Evolutionary conservation across 192 early-diverging fungal genomes (phyloP).

Genomic region (Fimicolochytrium jonesii): DNA sequence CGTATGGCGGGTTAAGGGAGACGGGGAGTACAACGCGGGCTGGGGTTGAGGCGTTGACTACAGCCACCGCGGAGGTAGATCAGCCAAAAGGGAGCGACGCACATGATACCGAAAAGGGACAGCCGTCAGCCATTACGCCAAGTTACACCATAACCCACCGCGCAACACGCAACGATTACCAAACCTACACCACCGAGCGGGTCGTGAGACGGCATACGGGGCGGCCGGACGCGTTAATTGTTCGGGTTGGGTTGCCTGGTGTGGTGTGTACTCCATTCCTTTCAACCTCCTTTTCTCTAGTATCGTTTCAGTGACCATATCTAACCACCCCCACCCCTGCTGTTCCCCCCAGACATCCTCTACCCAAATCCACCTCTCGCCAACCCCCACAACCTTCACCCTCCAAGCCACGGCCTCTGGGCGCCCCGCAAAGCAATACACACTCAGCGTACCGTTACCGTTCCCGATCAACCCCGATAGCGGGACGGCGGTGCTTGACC

Average conservation of each 20-base stretch:
- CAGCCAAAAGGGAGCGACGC: too few relatives aligned
- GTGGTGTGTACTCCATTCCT: conserved; percentile 28
- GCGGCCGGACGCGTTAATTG: conserved; percentile 42
- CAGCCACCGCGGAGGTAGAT: too few relatives aligned
- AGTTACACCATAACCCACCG: conserved; percentile 39
- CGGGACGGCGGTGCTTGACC: conserved; percentile 45
- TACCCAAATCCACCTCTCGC: neutral
- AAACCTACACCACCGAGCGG: conserved; percentile 32
- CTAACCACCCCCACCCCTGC: neutral
- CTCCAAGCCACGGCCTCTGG: conserved; percentile 26
- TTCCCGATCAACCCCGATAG: conserved; percentile 38
- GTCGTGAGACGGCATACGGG: conserved; percentile 23
- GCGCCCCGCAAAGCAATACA: too few relatives aligned
- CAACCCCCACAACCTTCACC: conserved; percentile 10
- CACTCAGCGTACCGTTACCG: conserved; percentile 37
- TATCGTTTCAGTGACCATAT: neutral
- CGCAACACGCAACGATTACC: conserved; percentile 29
- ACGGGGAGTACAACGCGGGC: too few relatives aligned
- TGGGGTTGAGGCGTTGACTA: too few relatives aligned
- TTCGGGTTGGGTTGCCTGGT: conserved; percentile 39
- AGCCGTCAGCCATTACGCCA: too few relatives aligned
- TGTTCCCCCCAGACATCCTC: neutral
- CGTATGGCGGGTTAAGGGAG: too few relatives aligned
- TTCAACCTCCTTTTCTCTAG: neutral
- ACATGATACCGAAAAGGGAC: too few relatives aligned